phyloP scores from a whole-genome alignment of 139 green algal genomes.

The Chlamydomonas applanata region DNA sequence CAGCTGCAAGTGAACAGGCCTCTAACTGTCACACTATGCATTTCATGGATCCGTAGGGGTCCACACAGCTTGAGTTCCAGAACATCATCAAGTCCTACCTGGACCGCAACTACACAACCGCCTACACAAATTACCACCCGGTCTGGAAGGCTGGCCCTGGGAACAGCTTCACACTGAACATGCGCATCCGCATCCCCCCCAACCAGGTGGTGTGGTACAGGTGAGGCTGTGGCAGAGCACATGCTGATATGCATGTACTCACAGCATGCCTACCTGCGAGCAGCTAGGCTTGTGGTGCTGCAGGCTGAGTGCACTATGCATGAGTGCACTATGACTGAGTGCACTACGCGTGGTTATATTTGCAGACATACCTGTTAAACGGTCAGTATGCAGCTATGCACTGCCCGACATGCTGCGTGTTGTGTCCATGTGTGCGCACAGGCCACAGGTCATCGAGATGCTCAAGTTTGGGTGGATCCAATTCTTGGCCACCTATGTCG shows the following conservation, averaged over 20 bases:
- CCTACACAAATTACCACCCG: constrained; percentile 31
- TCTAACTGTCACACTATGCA: no score
- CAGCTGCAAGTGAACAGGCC: no score
- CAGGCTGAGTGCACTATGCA: no score
- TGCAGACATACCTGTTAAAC: no score
- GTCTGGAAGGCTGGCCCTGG: constrained; percentile 32
- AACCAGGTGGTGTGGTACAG: constrained; percentile 46
- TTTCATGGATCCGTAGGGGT: no score
- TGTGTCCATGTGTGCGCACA: neutral
- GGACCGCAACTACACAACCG: constrained; percentile 40
- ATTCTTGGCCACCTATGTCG: constrained; percentile 42
- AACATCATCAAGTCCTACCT: constrained; percentile 31
- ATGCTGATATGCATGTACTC: neutral
- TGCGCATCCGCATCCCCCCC: constrained; percentile 39
- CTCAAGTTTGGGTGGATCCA: constrained; percentile 66
- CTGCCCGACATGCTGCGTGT: no score
- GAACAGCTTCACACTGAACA: constrained; percentile 26
- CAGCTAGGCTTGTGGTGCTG: no score
- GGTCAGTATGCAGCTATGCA: no score
- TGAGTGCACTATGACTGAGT: no score
- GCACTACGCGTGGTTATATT: no score
- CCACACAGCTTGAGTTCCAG: constrained; percentile 23
- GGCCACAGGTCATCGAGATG: constrained; percentile 39
- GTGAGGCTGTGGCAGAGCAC: constrained; percentile 4
- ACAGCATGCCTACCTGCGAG: no score